Evolutionary conservation across 75 land plant species (phyloP).

Genomic region (Ceratopteris richardii): DNA sequence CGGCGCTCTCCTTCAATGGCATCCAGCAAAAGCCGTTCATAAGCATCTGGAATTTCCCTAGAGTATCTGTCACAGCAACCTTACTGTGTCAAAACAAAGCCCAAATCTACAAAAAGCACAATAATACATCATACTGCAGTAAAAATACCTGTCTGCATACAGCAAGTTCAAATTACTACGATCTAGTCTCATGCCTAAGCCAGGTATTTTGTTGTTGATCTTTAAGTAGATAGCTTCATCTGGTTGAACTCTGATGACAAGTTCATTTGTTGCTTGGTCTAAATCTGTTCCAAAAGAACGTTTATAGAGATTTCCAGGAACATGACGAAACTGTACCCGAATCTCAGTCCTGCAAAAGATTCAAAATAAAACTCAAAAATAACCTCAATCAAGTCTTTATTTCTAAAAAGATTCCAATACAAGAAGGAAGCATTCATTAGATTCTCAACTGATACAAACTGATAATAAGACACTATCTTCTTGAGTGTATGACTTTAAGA

Average conservation of each 20-base stretch:
- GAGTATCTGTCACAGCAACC: constrained; percentile 47
- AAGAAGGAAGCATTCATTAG: too few relatives aligned
- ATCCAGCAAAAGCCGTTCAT: constrained; percentile 84
- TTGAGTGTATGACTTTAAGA: too few relatives aligned
- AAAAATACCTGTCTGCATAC: constrained; percentile 64
- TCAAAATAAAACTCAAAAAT: constrained; percentile 1
- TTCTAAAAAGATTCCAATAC: too few relatives aligned
- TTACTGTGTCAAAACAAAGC: too few relatives aligned
- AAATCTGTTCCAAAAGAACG: constrained; percentile 68
- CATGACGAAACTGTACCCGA: constrained; percentile 90
- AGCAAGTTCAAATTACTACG: constrained; percentile 84
- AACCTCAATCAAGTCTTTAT: background rate
- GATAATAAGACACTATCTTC: too few relatives aligned
- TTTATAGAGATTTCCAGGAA: constrained; percentile 89
- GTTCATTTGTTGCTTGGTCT: constrained; percentile 89
- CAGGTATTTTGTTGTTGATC: constrained; percentile 95
- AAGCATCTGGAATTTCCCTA: constrained; percentile 85
- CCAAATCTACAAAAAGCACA: too few relatives aligned
- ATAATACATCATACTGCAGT: too few relatives aligned
- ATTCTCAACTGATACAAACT: too few relatives aligned
- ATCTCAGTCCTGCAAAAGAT: constrained; percentile 78
- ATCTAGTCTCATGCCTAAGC: constrained; percentile 89
- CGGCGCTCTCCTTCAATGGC: constrained; percentile 91
- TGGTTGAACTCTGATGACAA: constrained; percentile 89
- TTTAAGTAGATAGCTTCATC: constrained; percentile 96